Base-by-base conservation (phyloP, 2,329 filamentous ascomycete genomes). In the Thelonectria rubi region DNA sequence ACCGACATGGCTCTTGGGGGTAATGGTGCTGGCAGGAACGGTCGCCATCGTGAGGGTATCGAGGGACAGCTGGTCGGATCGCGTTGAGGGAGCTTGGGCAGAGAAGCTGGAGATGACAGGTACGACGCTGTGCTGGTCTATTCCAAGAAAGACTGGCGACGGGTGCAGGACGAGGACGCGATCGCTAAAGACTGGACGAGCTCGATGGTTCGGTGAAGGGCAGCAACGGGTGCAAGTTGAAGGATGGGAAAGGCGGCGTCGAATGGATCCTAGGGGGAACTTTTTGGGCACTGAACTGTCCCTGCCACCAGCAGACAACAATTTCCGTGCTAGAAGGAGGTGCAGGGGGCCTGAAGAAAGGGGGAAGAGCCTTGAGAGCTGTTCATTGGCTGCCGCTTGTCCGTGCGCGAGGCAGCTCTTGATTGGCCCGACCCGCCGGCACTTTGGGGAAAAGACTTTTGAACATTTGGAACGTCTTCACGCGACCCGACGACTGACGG, bases 1-100 rank as follows among this genome's bases (percentile, higher is more conserved):
- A 88, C 95, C 95, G 80, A 99, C 95, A 86, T 98, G 95, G 90
- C 91, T 97, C 80, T 95, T 90, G 76, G 95, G 95, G 82, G 92
- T 95, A 78, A 91, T 88, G 75, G 88, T 88, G 75, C 87, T 82
- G 76, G 88, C 77, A 74, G 90, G 88, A 87, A 91, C 90, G 78
- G 82, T 80, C 69, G 81, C 81, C 81, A 84, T 85, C 73, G 76
- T 82, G 75, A 74, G 63, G 55, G 64, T 58, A 58, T 63, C 26
- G 53, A 55, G 65, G 58, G 65, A 67, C 56, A 65, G 62, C 64
- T 67, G 62, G 68, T 68, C 60, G 69, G 66, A 71, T 73, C 72
- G 69, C 72, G 70, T 21, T 21, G 65, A 72, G 70, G 68, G 72
- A 73, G 53, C 66, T 70, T 71, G 71, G 75, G 51, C 62, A 69